Evolutionary conservation across 805 yeast species (phyloP), one percentile per base, ranked within the genome.

Genomic region (Cyberlindnera mrakii): DNA sequence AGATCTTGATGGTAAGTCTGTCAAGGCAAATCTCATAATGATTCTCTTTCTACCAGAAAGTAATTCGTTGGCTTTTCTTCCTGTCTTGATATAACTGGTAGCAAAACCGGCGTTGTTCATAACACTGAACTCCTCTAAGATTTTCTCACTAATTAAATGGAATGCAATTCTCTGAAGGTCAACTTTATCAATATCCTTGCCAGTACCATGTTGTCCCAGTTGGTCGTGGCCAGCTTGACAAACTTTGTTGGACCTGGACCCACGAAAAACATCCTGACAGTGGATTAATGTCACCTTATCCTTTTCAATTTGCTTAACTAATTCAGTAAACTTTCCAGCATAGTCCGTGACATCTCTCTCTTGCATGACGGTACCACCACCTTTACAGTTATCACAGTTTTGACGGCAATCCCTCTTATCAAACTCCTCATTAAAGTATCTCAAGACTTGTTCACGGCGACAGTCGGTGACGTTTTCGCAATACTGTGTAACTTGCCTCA

Each of bases 401-500:
- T 77, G 76, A 13, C 67, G 62, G 59, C 99, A 93, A 15, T 72
- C 65, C 18, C 61, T 66, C 9, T 83, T 70, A 47, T 85, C 77
- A 58, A 91, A 90, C 6, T 65, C 66, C 59, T 93, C 99, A 62
- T 87, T 86, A 66, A 93, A 93, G 58, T 90, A 93, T 40, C 86
- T 91, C 40, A 93, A 68, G 3, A 93, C 96, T 53, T 89, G 90
- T 53, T 80, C 77, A 48, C 98, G 73, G 43, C 99, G 76, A 60
- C 99, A 93, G 60, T 90, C 97, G 4, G 90, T 80, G 10, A 74
- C 72, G 60, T 93, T 91, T 48, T 90, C 96, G 65, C 98, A 91
- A 59, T 88, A 93, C 57, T 84, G 90, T 51, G 86, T 78, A 13
- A 93, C 96, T 51, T 87, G 88, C 42, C 85, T 73, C 50, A 93